Evolutionary conservation across 2,329 filamentous ascomycete genomes (phyloP), one percentile per base, ranked within the genome.

Genomic region (Claviceps lovelessii): DNA sequence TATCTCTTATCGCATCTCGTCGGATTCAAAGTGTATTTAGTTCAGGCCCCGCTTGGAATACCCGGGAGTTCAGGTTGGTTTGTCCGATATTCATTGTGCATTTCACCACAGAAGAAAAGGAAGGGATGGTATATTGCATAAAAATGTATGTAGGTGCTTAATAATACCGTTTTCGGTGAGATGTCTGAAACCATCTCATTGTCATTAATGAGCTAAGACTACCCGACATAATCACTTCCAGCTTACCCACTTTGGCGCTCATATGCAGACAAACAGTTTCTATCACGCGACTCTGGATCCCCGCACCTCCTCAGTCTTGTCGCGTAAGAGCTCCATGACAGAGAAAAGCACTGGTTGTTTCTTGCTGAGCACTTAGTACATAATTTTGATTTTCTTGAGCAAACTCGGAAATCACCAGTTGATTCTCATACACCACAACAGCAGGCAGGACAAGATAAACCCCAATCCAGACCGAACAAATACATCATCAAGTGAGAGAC

Each of bases 1-100:
- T 61, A 61, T 61, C 60, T 61, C 58, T 61, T 61, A 61, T 61
- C 60, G 49, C 35, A 28, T 23, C 54, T 52, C 15, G 17, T 19
- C n/a, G 17, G 28, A 31, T 19, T 23, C 23, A 23, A 23, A 23
- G 3, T 48, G 19, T 19, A 28, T n/a, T 15, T 19, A 28, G 13
- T 15, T 31, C 53, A 31, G 9, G 23, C 29, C 23, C 9, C 17
- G 42, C 39, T 4, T 37, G n/a, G 31, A 23, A 31, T 53, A 53
- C 51, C 51, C 51, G 44, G 44, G n/a, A 49, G 31, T 49, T 37
- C 23, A 46, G 3, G 15, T 49, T 49, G 5, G 5, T 37, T 37
- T 35, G 9, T 48, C 5, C 28, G 7, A 13, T 11, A 7, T 19
- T 46, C n/a, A 44, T 23, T 17, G 1, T 5, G 5, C 15, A 29